phyloP scores from a whole-genome alignment of 2,329 filamentous ascomycete species.

The Daldinia sp. region DNA sequence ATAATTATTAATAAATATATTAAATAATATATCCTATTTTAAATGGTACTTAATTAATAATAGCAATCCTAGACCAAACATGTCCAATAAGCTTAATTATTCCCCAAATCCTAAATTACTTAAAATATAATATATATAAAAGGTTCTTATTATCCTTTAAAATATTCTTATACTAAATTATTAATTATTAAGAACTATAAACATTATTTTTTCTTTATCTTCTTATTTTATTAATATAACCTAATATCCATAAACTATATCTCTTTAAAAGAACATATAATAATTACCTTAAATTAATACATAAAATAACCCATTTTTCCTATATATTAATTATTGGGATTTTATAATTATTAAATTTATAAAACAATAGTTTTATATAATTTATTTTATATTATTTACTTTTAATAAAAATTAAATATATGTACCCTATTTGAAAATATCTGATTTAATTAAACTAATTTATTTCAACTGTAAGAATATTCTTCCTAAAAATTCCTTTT shows the following conservation, averaged over 20 bases:
- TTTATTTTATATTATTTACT: background rate
- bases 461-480: background rate
- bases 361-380: background rate
- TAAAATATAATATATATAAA: background rate
- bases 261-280: background rate
- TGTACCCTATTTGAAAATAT: background rate
- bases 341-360: slow-evolving; percentile 2
- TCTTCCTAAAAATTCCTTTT: background rate
- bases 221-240: no score
- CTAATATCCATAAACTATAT: no score
- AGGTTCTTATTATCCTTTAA: no score
- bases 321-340: background rate
- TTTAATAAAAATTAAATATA: slow-evolving; percentile 1
- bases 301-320: background rate
- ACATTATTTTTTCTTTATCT: no score
- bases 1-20: background rate
- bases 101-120: background rate
- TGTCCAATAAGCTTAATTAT: background rate
- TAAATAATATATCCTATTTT: background rate
- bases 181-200: no score
- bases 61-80: background rate
- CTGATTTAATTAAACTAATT: background rate
- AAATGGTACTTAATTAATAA: background rate
- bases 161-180: no score
- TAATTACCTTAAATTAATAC: background rate